phyloP scores from a whole-genome alignment of 2,329 filamentous ascomycete genomes.

The Biscogniauxia marginata region DNA sequence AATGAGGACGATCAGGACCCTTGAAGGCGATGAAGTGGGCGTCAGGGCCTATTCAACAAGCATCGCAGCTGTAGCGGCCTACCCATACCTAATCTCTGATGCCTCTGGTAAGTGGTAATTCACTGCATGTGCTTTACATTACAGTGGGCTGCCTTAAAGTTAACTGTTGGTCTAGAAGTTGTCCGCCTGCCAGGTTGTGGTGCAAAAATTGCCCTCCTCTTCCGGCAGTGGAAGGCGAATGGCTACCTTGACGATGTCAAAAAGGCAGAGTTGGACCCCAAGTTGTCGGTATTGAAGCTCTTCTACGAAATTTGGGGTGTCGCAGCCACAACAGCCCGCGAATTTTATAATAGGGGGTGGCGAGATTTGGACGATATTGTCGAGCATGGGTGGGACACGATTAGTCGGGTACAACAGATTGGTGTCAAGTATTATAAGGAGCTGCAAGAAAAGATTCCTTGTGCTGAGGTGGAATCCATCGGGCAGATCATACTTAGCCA shows the following conservation, averaged over 20 bases:
- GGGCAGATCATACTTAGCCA: constrained; percentile 61
- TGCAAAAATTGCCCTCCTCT: constrained; percentile 74
- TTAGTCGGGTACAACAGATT: constrained; percentile 85
- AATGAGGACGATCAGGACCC: constrained; percentile 67
- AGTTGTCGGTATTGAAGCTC: constrained; percentile 60
- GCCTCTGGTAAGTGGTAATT: constrained; percentile 43
- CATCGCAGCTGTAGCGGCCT: constrained; percentile 80
- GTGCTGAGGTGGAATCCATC: constrained; percentile 71
- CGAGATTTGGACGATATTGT: constrained; percentile 82
- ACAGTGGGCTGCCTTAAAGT: constrained; percentile 13
- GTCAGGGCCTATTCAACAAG: constrained; percentile 84
- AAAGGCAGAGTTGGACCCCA: constrained; percentile 62
- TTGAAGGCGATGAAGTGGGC: constrained; percentile 75
- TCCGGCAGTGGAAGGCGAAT: constrained; percentile 66
- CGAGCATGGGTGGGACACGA: constrained; percentile 72
- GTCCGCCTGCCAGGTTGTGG: constrained; percentile 74
- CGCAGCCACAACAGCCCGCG: constrained; percentile 73
- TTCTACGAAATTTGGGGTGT: constrained; percentile 96
- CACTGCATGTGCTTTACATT: constrained; percentile 33
- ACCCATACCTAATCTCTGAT: constrained; percentile 55
- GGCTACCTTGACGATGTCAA: constrained; percentile 63
- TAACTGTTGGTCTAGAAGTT: constrained; percentile 40
- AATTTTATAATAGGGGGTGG: constrained; percentile 82
- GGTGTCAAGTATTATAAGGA: constrained; percentile 94
- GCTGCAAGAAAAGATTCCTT: constrained; percentile 68